A percentile compares a stretch with the other conserved stretches of the same genome.
Conservation (phyloP, 2,329 filamentous ascomycete species). For the Gaeumannomyces tritici region DNA sequence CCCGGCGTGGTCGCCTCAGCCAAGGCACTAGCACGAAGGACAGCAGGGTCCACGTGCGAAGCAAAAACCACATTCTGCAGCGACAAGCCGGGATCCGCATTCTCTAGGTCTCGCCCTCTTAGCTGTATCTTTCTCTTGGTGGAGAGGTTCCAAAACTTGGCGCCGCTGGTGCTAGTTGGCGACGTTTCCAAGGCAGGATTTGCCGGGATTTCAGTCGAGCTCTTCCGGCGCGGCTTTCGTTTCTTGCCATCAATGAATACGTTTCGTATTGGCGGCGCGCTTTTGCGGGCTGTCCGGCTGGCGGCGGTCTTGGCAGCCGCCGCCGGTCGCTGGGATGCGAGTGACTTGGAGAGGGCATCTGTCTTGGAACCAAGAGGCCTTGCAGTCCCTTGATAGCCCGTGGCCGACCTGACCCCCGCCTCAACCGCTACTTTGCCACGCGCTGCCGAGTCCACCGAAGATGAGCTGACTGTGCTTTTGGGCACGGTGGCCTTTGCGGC, state of each 20-base stretch:
- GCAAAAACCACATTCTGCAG: background rate
- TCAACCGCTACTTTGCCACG: background rate
- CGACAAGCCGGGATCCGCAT: background rate
- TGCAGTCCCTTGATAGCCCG: constrained; percentile 25
- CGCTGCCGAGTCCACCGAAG: background rate
- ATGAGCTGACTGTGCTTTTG: background rate
- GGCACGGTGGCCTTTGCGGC: background rate
- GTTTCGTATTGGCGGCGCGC: constrained; percentile 22
- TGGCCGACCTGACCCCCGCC: constrained; percentile 5
- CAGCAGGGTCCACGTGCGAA: background rate
- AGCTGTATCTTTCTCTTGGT: background rate
- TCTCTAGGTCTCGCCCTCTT: background rate
- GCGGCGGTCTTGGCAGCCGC: background rate
- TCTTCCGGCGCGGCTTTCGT: constrained; percentile 16
- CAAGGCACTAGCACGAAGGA: background rate
- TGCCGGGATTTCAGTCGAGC: background rate
- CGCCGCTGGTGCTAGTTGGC: background rate
- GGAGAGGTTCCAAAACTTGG: background rate
- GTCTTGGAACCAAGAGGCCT: background rate
- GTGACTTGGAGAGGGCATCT: background rate
- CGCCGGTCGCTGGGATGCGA: background rate
- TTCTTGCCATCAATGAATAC: constrained; percentile 35
- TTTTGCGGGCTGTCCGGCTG: constrained; percentile 12
- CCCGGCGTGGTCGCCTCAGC: too few relatives aligned
- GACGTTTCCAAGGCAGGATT: background rate